Evolutionary conservation across 176 grass and related monocot species (phyloP).

Genomic region (Sorghum bicolor): DNA sequence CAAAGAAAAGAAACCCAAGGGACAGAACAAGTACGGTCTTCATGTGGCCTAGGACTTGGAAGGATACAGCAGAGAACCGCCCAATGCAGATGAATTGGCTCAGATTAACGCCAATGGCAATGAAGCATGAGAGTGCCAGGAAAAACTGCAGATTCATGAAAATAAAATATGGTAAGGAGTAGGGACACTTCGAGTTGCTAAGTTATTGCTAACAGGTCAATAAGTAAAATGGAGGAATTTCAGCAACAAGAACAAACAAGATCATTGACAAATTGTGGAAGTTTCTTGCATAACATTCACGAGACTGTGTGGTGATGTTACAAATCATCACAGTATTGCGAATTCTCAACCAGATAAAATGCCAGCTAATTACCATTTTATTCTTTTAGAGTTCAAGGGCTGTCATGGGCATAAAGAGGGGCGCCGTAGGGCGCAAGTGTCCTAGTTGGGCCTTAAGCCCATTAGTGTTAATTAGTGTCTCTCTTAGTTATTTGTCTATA

Average conservation of each 20-base stretch:
- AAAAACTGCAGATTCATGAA: conserved; percentile 43
- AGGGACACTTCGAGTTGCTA: not conserved
- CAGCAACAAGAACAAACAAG: not conserved
- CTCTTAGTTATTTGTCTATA: no score
- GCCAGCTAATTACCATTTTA: not conserved
- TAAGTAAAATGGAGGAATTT: not conserved
- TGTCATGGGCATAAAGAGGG: no score
- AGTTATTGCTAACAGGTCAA: not conserved
- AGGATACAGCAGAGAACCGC: conserved; percentile 76
- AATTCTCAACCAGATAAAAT: not conserved
- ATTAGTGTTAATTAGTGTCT: no score
- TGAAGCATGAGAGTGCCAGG: conserved; percentile 61
- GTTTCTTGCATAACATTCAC: not conserved
- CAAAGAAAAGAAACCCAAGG: conserved; percentile 79
- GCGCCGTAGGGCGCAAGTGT: no score
- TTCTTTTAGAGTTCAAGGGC: no score
- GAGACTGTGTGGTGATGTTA: not conserved
- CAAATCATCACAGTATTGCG: not conserved
- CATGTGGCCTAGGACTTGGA: conserved; percentile 90
- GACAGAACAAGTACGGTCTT: conserved; percentile 80
- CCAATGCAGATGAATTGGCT: conserved; percentile 94
- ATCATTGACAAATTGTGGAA: not conserved
- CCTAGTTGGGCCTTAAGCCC: no score
- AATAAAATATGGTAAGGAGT: not conserved
- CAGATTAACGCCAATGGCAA: conserved; percentile 77